Evolutionary conservation across 2,329 filamentous ascomycete species (phyloP), one percentile per base, ranked within the genome.

Genomic region (Immersiporthe knoxdaviesiana): DNA sequence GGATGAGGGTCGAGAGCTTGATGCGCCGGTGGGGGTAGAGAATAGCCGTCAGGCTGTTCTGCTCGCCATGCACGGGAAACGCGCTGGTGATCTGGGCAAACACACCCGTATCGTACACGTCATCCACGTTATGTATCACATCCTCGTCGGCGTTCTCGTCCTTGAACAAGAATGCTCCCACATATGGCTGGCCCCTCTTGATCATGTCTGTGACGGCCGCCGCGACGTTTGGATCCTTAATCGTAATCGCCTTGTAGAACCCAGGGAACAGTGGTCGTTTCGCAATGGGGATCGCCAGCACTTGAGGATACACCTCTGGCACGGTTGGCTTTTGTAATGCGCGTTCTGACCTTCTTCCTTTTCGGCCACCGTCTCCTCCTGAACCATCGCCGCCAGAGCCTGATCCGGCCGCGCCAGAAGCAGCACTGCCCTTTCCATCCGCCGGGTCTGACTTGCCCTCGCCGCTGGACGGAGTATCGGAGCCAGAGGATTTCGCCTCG

Each of bases 181-280:
- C 93, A 76, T 99, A 99, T 32, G 95, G 97, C 79, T 99, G 97
- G 0, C 96, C 96, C 65, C 95, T 88, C 85, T 97, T 97, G 78
- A 98, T 93, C 86, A 97, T 96, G 78, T 99, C 97, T 69, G 94
- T 92, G 73, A 99, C 97, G 30, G 96, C 96, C 52, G 90, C 90
- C 18, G 94, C 92, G 47, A 99, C 96, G 74, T 96, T 92, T 24
- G 92, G 92, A 76, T 99, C 94, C 77, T 93, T 91, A 74, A 99
- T 97, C 3, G 95, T 99, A 74, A 99, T 96, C 12, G 96, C 95
- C 81, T 99, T 99, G 84, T 99, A 99, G 81, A 98, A 99, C 1
- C 96, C 96, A 1, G 96, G 96, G 81, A 98, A 99, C 16, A 99
- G 84, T 14, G 96, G 96, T 66, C 96, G 88, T 79, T 97, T 94